These are phyloP conservation scores for Endoconidiophora laricicola DNA, from an alignment of 2,329 filamentous ascomycete species.

Conservation along the genomic window DNA sequence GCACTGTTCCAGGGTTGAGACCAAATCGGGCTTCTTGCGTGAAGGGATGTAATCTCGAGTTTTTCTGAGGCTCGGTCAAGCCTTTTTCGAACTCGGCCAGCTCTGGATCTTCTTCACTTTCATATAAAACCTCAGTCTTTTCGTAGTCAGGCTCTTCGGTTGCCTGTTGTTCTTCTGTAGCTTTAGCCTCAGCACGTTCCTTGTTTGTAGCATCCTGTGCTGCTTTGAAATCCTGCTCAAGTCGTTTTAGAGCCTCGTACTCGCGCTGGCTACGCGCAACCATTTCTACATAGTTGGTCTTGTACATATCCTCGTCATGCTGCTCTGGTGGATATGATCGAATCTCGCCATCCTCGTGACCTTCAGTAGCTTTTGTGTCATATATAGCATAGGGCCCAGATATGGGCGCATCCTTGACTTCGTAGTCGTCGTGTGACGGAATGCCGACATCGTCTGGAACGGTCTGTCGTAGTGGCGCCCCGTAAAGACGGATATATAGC, in stretches of 20 bases:
- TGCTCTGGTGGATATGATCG: conserved; percentile 6
- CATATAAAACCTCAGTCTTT: conserved; percentile 19
- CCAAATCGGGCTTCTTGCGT: conserved; percentile 60
- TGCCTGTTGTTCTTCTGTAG: conserved; percentile 18
- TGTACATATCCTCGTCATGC: conserved; percentile 1
- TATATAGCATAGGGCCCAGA: conserved; percentile 1
- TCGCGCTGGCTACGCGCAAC: conserved; percentile 38
- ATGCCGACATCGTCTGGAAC: conserved; percentile 41
- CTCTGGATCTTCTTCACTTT: conserved; percentile 21
- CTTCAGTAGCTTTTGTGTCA: conserved; percentile 6
- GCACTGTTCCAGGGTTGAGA: conserved; percentile 55
- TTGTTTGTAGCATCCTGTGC: conserved; percentile 20
- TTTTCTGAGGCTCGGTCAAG: conserved; percentile 18
- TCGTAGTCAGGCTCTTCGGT: conserved; percentile 19
- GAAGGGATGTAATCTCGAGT: conserved; percentile 49
- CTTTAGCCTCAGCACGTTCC: conserved; percentile 20
- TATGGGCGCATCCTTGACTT: conserved; percentile 12
- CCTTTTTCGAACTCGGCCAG: conserved; percentile 12
- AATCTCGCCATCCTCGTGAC: conserved; percentile 3
- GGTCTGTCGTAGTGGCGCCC: conserved; percentile 50
- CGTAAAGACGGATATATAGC: conserved; percentile 69
- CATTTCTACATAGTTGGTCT: conserved; percentile 25
- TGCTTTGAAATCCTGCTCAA: conserved; percentile 40
- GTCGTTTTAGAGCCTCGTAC: conserved; percentile 36
- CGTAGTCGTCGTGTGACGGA: conserved; percentile 19